Percentiles rank a stretch among this genome's conserved stretches.
Evolutionary conservation across 2,329 filamentous ascomycete genomes (phyloP).

Genomic region (Colletotrichum tofieldiae): DNA sequence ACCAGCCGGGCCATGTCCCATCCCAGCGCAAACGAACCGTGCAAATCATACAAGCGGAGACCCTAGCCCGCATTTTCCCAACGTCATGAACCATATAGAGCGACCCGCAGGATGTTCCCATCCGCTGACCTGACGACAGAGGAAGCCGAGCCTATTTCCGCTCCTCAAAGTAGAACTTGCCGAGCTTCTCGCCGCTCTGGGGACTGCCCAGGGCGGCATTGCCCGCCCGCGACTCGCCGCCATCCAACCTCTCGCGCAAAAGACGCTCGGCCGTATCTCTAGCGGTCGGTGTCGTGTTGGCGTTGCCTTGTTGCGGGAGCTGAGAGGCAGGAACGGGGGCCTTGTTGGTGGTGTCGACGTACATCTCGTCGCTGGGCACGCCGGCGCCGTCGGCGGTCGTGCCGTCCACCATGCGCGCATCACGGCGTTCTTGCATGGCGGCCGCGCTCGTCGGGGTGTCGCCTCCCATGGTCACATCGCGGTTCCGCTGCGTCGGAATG

Average conservation of each 20-base stretch:
- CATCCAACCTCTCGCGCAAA: constrained; percentile 72
- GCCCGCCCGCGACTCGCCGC: constrained; percentile 60
- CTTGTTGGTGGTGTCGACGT: constrained; percentile 76
- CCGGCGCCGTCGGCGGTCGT: constrained; percentile 71
- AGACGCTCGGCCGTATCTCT: constrained; percentile 77
- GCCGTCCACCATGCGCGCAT: constrained; percentile 78
- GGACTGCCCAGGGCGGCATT: constrained; percentile 60
- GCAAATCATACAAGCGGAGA: constrained; percentile 27
- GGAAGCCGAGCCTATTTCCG: constrained; percentile 48
- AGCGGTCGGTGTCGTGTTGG: constrained; percentile 47
- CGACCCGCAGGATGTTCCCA: background rate
- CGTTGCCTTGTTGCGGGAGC: constrained; percentile 48
- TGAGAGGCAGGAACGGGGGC: constrained; percentile 66
- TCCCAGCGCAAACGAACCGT: constrained; percentile 13
- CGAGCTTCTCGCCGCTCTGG: constrained; percentile 63
- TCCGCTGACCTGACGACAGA: background rate
- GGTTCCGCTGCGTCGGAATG: constrained; percentile 51
- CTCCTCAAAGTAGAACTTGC: constrained; percentile 75
- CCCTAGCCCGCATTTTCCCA: constrained; percentile 1
- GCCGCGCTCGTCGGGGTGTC: constrained; percentile 64
- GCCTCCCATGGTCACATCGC: constrained; percentile 51
- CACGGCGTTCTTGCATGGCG: constrained; percentile 67
- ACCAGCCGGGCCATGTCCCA: constrained; percentile 21
- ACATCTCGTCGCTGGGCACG: constrained; percentile 65
- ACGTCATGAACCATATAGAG: constrained; percentile 2